Percentiles rank a stretch among this genome's conserved stretches.
Evolutionary conservation across 352 stramenopile species (phyloP).

Genomic region (Phytophthora sojae): DNA sequence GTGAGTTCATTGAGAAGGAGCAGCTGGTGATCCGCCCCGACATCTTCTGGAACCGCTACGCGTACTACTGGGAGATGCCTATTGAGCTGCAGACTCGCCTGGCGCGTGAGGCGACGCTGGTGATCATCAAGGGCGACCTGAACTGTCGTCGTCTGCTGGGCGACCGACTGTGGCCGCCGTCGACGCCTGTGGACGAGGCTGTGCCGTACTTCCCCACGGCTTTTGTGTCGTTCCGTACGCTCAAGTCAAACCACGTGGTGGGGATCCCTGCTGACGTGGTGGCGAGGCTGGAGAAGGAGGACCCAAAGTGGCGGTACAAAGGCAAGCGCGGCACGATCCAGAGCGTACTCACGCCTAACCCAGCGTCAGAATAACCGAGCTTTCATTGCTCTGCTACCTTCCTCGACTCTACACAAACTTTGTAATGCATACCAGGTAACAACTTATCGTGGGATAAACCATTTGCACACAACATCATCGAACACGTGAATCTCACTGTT

Average conservation of each 20-base stretch:
- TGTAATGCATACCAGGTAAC: too few species aligned
- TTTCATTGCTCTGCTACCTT: background rate
- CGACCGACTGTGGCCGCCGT: conserved; percentile 92
- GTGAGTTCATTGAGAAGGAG: conserved; percentile 33
- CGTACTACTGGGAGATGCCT: conserved; percentile 76
- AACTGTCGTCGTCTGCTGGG: conserved; percentile 97
- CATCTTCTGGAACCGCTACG: conserved; percentile 79
- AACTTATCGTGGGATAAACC: too few species aligned
- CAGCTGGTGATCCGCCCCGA: conserved; percentile 43
- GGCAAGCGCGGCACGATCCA: conserved; percentile 63
- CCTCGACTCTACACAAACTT: too few species aligned
- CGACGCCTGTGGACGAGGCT: conserved; percentile 87
- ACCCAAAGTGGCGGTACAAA: conserved; percentile 66
- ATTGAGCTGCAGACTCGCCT: conserved; percentile 41
- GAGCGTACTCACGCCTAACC: conserved; percentile 41
- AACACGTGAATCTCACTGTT: background rate
- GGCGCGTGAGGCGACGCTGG: conserved; percentile 65
- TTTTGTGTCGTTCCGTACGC: conserved; percentile 71
- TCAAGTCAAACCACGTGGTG: conserved; percentile 74
- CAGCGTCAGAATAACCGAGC: background rate
- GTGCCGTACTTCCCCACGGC: conserved; percentile 77
- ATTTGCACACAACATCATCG: background rate
- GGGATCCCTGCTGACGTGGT: conserved; percentile 51
- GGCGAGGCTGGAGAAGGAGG: conserved; percentile 46
- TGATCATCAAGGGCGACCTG: conserved; percentile 98